A percentile compares a stretch with the other conserved stretches of the same genome.
phyloP scores from a whole-genome alignment of 2,329 filamentous ascomycete genomes.

The Colletotrichum limetticola region DNA sequence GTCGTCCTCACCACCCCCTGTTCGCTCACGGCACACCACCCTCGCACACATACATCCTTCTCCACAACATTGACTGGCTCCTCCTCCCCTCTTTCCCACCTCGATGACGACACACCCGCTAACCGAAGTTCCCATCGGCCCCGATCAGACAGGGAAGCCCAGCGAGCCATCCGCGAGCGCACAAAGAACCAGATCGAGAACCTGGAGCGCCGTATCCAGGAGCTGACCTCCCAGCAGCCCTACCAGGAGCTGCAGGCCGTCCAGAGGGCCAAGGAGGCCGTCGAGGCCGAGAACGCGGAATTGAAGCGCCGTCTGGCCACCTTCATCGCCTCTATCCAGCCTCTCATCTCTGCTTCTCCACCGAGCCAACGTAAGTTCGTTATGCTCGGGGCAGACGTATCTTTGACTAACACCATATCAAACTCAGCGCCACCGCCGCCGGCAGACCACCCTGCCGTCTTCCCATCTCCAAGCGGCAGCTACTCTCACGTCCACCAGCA shows the following conservation, averaged over 20 bases:
- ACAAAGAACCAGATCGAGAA: conserved; percentile 83
- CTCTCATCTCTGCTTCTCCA: conserved; percentile 55
- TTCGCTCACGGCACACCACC: not conserved
- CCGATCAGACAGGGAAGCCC: conserved; percentile 79
- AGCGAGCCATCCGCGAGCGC: conserved; percentile 84
- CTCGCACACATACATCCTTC: not conserved
- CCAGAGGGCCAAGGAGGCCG: conserved; percentile 78
- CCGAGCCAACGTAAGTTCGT: conserved; percentile 33
- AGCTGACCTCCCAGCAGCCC: conserved; percentile 82
- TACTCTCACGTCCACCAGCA: conserved; percentile 33
- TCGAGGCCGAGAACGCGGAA: conserved; percentile 83
- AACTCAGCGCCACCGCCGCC: conserved; percentile 34
- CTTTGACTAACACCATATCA: conserved; percentile 20
- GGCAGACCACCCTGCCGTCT: conserved; percentile 38
- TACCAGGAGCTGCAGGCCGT: conserved; percentile 85
- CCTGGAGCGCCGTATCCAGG: conserved; percentile 77
- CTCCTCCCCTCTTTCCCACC: not conserved
- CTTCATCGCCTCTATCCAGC: conserved; percentile 73
- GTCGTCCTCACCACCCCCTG: not conserved
- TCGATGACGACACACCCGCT: conserved; percentile 15
- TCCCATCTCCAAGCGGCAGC: conserved; percentile 44
- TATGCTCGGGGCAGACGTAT: not conserved
- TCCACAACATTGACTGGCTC: not conserved
- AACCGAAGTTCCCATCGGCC: not conserved
- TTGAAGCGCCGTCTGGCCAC: conserved; percentile 75